These are phyloP conservation scores for Collybia mongolica DNA, from an alignment of 768 basidiomycete genomes.

Conservation along the genomic window DNA sequence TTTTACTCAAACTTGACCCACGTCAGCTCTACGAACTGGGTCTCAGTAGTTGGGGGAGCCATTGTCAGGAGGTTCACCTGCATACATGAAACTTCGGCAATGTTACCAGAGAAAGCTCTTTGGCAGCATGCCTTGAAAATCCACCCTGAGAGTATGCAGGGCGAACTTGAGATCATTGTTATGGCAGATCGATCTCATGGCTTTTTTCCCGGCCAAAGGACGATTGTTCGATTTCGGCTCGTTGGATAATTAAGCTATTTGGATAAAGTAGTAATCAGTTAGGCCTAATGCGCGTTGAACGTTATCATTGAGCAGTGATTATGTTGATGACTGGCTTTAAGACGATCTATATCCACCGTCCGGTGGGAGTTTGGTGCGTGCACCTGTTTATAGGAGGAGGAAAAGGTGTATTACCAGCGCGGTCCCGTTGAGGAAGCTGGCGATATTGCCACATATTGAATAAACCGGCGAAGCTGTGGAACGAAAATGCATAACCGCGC, in stretches of 20 bases:
- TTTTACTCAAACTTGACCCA: neutral
- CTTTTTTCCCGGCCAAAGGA: conserved; percentile 53
- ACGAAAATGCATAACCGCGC: too few species aligned
- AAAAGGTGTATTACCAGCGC: too few species aligned
- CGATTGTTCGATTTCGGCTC: conserved; percentile 51
- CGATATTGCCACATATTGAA: too few species aligned
- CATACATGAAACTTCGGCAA: conserved; percentile 13
- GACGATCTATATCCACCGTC: too few species aligned
- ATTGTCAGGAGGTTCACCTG: conserved; percentile 39
- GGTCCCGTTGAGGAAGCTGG: too few species aligned
- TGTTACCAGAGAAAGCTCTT: neutral
- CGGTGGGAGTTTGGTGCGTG: too few species aligned
- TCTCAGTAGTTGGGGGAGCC: conserved; percentile 28
- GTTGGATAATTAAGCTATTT: conserved; percentile 47
- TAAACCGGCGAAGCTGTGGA: too few species aligned
- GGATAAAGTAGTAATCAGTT: too few species aligned
- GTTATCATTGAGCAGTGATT: too few species aligned
- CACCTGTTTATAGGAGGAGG: too few species aligned
- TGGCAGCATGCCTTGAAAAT: neutral
- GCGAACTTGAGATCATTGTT: conserved; percentile 55
- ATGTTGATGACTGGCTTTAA: too few species aligned
- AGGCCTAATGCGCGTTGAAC: too few species aligned
- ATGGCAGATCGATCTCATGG: conserved; percentile 53
- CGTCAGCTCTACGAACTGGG: conserved; percentile 23
- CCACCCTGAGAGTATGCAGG: conserved; percentile 37